These are phyloP conservation scores for Nasturtium officinale DNA, from an alignment of 345 rosid species.

Conservation along the genomic window DNA sequence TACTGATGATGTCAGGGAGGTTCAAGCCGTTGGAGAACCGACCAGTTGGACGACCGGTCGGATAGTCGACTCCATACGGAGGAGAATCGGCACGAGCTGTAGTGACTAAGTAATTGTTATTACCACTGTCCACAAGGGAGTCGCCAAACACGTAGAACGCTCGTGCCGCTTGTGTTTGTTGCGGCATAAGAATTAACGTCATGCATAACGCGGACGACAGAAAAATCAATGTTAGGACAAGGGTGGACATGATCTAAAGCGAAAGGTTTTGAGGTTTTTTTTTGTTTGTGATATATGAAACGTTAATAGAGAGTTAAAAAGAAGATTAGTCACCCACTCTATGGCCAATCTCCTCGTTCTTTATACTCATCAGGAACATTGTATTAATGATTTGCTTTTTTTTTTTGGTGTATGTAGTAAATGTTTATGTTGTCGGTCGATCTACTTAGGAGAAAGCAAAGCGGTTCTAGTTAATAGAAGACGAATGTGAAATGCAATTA, in stretches of 20 bases:
- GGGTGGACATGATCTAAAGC: slow-evolving; percentile 19
- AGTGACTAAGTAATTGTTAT: slow-evolving; percentile 68
- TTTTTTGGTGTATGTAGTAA: slow-evolving; percentile 36
- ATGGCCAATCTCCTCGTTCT: not conserved
- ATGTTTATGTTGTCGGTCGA: slow-evolving; percentile 36
- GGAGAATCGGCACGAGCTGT: slow-evolving; percentile 77
- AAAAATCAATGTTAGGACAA: not conserved
- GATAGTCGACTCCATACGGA: slow-evolving; percentile 75
- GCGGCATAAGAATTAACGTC: slow-evolving; percentile 27
- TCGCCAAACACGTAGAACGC: slow-evolving; percentile 81
- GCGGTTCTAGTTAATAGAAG: slow-evolving; percentile 2
- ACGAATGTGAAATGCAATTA: not conserved
- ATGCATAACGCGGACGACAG: not conserved
- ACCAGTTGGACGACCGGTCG: slow-evolving; percentile 61
- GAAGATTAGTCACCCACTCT: not conserved
- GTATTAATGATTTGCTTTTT: slow-evolving; percentile 5
- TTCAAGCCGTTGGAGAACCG: slow-evolving; percentile 72
- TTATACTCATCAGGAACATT: not conserved
- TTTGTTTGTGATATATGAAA: slow-evolving; percentile 17
- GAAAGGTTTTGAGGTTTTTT: not conserved
- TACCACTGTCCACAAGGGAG: slow-evolving; percentile 80
- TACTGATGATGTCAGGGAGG: slow-evolving; percentile 77
- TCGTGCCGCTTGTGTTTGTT: slow-evolving; percentile 47
- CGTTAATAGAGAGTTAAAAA: not conserved
- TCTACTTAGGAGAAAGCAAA: slow-evolving; percentile 16